A percentile compares a stretch with the other conserved stretches of the same genome.
These are phyloP conservation scores for Boletus sp. DNA, from an alignment of 768 basidiomycete species.

Conservation along the genomic window DNA sequence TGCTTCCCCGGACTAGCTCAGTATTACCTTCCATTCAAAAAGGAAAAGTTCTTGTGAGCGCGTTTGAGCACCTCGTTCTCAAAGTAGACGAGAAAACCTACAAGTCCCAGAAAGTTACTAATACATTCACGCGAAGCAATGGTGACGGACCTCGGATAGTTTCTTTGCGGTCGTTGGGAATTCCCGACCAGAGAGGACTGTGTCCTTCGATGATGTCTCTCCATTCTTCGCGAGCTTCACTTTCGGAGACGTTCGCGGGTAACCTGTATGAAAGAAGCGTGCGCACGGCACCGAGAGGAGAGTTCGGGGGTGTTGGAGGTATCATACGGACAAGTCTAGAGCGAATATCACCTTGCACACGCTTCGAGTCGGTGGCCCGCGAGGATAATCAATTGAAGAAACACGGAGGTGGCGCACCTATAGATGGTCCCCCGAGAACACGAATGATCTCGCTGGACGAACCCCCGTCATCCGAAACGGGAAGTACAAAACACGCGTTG, in stretches of 20 bases:
- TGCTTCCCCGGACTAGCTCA: neutral
- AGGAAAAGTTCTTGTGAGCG: conserved; percentile 93
- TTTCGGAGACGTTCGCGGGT: conserved; percentile 62
- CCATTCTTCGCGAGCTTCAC: conserved; percentile 86
- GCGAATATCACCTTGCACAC: conserved; percentile 70
- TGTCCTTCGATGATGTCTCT: conserved; percentile 86
- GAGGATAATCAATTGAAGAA: conserved; percentile 13
- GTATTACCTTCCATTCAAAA: conserved; percentile 78
- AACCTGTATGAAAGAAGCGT: conserved; percentile 77
- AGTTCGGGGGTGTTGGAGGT: conserved; percentile 53
- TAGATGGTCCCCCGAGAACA: conserved; percentile 82
- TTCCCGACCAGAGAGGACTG: conserved; percentile 76
- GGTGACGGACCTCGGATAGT: conserved; percentile 68
- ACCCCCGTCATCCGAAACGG: conserved; percentile 94
- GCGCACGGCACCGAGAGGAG: conserved; percentile 71
- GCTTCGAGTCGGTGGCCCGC: conserved; percentile 6
- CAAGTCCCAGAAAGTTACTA: neutral
- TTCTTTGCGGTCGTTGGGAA: conserved; percentile 88
- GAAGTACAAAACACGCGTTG: conserved; percentile 76
- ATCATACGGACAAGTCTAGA: conserved; percentile 88
- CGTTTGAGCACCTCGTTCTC: conserved; percentile 83
- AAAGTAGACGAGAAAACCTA: conserved; percentile 91
- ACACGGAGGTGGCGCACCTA: conserved; percentile 46
- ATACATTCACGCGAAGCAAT: neutral
- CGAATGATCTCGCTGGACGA: conserved; percentile 94